These are phyloP conservation scores for Pochonia chlamydosporia DNA, from an alignment of 2,329 filamentous ascomycete genomes.

Conservation along the genomic window DNA sequence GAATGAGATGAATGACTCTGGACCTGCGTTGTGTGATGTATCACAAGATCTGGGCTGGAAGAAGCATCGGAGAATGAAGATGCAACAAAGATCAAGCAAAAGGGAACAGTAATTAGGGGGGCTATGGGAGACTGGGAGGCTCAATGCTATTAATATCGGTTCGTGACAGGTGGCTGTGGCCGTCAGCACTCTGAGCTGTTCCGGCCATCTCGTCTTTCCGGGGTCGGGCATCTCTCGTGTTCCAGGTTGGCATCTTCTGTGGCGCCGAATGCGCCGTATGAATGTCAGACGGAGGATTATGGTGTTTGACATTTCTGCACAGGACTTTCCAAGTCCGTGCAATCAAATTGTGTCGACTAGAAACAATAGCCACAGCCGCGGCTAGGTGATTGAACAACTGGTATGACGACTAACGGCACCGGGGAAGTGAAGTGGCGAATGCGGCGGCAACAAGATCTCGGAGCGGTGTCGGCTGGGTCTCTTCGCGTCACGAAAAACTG, in stretches of 20 bases:
- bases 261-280: background rate
- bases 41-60: too few species aligned
- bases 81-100: too few species aligned
- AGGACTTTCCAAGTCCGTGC: too few species aligned
- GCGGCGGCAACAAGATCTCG: background rate
- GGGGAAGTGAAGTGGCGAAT: slow-evolving; percentile 1
- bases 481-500: slow-evolving; percentile 3
- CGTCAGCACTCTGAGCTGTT: background rate
- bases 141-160: background rate
- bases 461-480: background rate
- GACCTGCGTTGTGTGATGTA: background rate
- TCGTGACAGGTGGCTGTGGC: background rate
- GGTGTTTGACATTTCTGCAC: too few species aligned
- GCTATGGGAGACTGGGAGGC: background rate
- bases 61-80: too few species aligned
- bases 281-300: background rate
- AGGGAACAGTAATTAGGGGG: background rate
- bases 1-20: background rate
- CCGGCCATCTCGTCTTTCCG: background rate
- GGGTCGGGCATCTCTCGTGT: background rate
- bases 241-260: background rate
- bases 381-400: background rate
- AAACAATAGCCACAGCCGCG: background rate
- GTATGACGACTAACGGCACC: background rate
- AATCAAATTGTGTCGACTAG: too few species aligned